Evolutionary conservation across 257 asterid genomes (phyloP), one percentile per base, ranked within the genome.

Genomic region (Fraxinus excelsior): DNA sequence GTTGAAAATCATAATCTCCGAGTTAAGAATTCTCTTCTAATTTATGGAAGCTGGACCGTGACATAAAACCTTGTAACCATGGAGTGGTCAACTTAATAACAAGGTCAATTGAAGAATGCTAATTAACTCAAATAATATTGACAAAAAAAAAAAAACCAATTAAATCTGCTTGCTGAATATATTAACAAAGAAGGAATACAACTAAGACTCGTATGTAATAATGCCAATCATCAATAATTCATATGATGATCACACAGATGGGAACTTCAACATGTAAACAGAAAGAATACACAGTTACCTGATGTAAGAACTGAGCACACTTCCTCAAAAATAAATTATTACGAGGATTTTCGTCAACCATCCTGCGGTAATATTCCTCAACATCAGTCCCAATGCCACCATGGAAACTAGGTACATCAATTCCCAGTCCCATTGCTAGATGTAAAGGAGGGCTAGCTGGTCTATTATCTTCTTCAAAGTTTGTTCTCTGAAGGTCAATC

Each of bases 361-460:
- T 88, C 83, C 77, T 84, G 85, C 67, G 83, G 66, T 87, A 82
- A 42, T 81, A 78, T 64, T 87, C 94, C 79, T 92, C 98, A 32
- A 58, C 73, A 37, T 38, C 67, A 46, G 40, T 37, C 58, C 68
- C 77, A 29, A 67, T 56, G 32, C 72, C 51, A 19, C 76, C 70
- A 31, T 78, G 81, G 82, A 86, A 69, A 72, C 84, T 80, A 66
- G 80, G 25, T 5, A 40, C 49, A 70, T 81, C 78, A 26, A 90
- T 74, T 81, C 97, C 96, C 29, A 88, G 86, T 31, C 98, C 97
- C 83, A 84, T 79, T 3, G 97, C 97, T 13, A 92, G 95, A 74
- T 94, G 97, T 34, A 91, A 73, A 23, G 89, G 86, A 49, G 97
- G 90, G 78, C 96, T 94, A 38, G 88, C 71, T 5, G 91, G 95